Evolutionary conservation across 2,329 filamentous ascomycete species (phyloP).

Genomic region (Chrysosporium keratinophilum): DNA sequence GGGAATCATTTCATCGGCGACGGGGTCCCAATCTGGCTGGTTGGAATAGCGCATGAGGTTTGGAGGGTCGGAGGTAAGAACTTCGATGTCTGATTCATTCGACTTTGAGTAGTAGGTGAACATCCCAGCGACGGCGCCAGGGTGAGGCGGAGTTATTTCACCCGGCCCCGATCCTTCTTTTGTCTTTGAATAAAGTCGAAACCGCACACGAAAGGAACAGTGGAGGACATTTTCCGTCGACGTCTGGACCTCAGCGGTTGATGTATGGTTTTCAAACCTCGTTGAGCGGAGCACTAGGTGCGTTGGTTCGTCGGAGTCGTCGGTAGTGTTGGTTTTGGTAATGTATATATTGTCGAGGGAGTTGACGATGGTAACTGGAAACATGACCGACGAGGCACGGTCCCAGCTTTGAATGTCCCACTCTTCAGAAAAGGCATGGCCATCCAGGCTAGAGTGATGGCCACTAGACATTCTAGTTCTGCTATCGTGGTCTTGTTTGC

Average conservation of each 20-base stretch:
- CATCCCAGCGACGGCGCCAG: conserved; percentile 43
- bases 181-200: conserved; percentile 29
- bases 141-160: conserved; percentile 24
- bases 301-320: conserved; percentile 23
- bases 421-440: conserved; percentile 20
- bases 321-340: conserved; percentile 21
- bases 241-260: conserved; percentile 42
- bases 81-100: conserved; percentile 46
- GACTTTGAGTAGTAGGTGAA: conserved; percentile 40
- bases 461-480: conserved; percentile 10
- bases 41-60: conserved; percentile 36
- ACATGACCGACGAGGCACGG: conserved; percentile 29
- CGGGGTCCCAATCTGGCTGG: conserved; percentile 34
- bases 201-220: conserved; percentile 40
- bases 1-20: conserved; percentile 26
- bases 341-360: conserved; percentile 41
- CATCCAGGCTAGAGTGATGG: conserved; percentile 9
- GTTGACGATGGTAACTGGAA: conserved; percentile 38
- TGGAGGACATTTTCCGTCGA: conserved; percentile 36
- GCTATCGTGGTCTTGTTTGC: neutral
- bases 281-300: conserved; percentile 41
- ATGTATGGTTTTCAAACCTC: conserved; percentile 36
- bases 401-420: conserved; percentile 40
- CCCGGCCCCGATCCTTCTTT: conserved; percentile 1
- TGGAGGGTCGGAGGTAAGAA: conserved; percentile 40